Base-by-base conservation (phyloP, 2,329 filamentous ascomycete genomes). In the Colletotrichum ledebouriae region DNA sequence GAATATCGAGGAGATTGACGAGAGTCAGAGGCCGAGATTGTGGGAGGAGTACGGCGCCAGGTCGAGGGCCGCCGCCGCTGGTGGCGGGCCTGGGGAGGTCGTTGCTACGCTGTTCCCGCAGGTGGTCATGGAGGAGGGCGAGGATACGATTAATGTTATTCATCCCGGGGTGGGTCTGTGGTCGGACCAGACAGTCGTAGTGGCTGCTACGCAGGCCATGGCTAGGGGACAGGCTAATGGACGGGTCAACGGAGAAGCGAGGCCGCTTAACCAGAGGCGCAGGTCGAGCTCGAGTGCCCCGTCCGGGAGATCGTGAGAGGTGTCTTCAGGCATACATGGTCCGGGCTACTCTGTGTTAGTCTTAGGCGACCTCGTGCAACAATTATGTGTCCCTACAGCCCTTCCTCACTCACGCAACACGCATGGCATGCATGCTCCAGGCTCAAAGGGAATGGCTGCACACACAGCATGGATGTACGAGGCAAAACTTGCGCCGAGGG, bases 91-190 rank as follows among this genome's bases (percentile, higher is more conserved):
- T 47, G 50, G 64, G 0, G 42, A 37, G 0, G 57, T 72, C 0
- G 59, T 75, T 1, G 73, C 72, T 0, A 67, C 71, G 12, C 57
- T 77, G 7, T 77, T 77, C 29, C 75, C 75, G 0, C 73, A 75
- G 37, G 73, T 76, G 2, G 60, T 72, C 0, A 72, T 72, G 6
- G 64, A 71, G 0, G 73, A 73, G 22, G 71, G 71, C 34, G 59
- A 63, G 25, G 49, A 63, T 12, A 63, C 39, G 15, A n/a, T 63
- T 2, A 34, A 63, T 12, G 62, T 75, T 41, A 69, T 76, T 33
- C 69, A 71, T 3, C 73, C 76, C 5, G 75, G 73, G 3, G 67
- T 73, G 0, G 73, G 70, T 13, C 67, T 77, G 9, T 74, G 73
- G 49, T 73, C 72, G 4, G 70, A 73, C 4, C 75, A 77, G 41